A percentile compares a stretch with the other conserved stretches of the same genome.
Evolutionary conservation across 2,329 filamentous ascomycete genomes (phyloP).

Genomic region (Fusarium newnesense): DNA sequence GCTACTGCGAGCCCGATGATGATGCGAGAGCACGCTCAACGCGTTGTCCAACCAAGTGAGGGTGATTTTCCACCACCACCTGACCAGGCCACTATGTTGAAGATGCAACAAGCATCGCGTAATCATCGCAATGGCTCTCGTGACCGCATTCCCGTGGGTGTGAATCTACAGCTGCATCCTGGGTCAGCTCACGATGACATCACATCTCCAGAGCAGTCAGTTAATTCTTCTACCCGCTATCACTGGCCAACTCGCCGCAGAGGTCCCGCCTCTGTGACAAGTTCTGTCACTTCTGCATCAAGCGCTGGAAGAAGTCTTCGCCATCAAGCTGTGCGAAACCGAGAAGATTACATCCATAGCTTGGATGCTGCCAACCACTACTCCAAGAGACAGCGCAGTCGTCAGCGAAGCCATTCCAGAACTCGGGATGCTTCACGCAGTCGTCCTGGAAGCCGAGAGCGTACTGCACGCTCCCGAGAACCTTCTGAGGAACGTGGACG

Average conservation of each 20-base stretch:
- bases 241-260: conserved; percentile 66
- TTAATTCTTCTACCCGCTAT: conserved; percentile 62
- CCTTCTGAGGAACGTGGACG: conserved; percentile 77
- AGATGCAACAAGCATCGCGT: conserved; percentile 67
- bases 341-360: conserved; percentile 88
- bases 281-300: conserved; percentile 67
- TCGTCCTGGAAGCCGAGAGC: conserved; percentile 60
- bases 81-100: conserved; percentile 67
- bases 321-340: conserved; percentile 64
- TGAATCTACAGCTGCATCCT: conserved; percentile 72
- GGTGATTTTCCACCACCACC: conserved; percentile 69
- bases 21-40: conserved; percentile 60
- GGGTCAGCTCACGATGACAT: conserved; percentile 64
- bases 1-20: conserved; percentile 76
- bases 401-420: conserved; percentile 64
- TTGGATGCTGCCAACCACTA: conserved; percentile 80
- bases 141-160: conserved; percentile 79
- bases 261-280: conserved; percentile 65
- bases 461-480: conserved; percentile 66
- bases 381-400: conserved; percentile 63
- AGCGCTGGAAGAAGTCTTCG: conserved; percentile 63
- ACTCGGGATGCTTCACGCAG: conserved; percentile 54
- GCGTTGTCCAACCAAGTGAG: conserved; percentile 45
- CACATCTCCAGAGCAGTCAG: conserved; percentile 67
- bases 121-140: conserved; percentile 76